Evolutionary conservation across 1,139 yeast species (phyloP), one percentile per base, ranked within the genome.

Genomic region (Meyerozyma elateridarum): DNA sequence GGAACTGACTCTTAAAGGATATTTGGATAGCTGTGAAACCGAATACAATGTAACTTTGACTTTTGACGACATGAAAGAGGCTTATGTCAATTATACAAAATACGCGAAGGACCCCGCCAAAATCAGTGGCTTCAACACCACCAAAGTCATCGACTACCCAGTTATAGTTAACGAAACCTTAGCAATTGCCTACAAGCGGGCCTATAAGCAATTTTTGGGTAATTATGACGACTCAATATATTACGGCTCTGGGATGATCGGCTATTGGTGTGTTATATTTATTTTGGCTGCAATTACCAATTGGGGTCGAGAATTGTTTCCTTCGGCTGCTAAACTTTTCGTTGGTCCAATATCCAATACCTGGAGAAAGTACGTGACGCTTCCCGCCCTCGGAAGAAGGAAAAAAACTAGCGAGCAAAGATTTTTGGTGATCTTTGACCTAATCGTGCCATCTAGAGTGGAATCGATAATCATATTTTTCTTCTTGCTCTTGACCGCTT

Each of bases 141-240:
- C 55, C 2, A 34, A 31, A 4, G 46, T 51, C 0, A 32, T 53
- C 6, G 42, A 48, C 21, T 38, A 39, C 12, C 66, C 68, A 4
- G 32, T 61, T 6, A 41, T 35, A 6, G 37, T 59, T 11, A 38
- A 56, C 22, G 22, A 30, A 2, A 32, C 45, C 1, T 28, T 17
- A 2, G 35, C 48, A 13, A 11, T 28, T 1, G 20, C 30, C 4
- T 35, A 32, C 32, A 20, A 32, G 17, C 35, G 29, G 3, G 42
- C 59, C 1, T 62, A 63, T 36, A 41, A 41, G 8, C 47, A 46
- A 25, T 64, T 56, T 36, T 45, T 58, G 24, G 65, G 64, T 4
- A 62, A 61, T 37, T 64, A 58, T 38, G 52, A 42, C 35, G 31
- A 30, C 17, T 38, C 52, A 4, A 31, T 44, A 20, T 48, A 39